These are phyloP conservation scores for Alternaria tenuissima DNA, from an alignment of 2,329 filamentous ascomycete species.

Conservation along the genomic window DNA sequence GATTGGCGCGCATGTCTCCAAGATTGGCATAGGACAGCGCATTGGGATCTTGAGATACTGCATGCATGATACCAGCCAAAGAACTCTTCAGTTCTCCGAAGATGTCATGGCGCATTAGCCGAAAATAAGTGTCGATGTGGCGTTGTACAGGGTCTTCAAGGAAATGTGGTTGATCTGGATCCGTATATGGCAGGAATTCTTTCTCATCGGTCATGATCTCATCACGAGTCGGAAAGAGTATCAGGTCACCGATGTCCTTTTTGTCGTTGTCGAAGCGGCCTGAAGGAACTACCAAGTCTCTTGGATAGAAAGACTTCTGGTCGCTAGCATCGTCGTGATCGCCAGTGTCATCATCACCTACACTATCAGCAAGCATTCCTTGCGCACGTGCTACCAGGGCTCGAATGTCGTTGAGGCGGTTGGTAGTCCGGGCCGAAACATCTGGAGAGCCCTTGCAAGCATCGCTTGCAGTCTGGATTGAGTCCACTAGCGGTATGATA, in stretches of 20 bases:
- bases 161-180: constrained; percentile 39
- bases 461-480: constrained; percentile 14
- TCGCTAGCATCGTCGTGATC: neutral
- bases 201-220: constrained; percentile 52
- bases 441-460: constrained; percentile 5
- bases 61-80: constrained; percentile 30
- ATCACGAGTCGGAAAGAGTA: constrained; percentile 42
- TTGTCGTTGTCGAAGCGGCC: constrained; percentile 47
- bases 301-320: constrained; percentile 33
- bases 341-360: neutral
- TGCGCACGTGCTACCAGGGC: constrained; percentile 28
- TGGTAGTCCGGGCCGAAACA: neutral
- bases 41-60: constrained; percentile 10
- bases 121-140: constrained; percentile 47
- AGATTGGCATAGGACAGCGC: constrained; percentile 15
- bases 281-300: constrained; percentile 28
- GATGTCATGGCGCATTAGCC: constrained; percentile 44
- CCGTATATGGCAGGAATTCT: constrained; percentile 44
- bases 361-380: constrained; percentile 20
- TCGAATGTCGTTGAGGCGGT: constrained; percentile 19
- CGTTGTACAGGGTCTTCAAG: constrained; percentile 32
- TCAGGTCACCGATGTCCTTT: constrained; percentile 39
- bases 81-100: constrained; percentile 43
- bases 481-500: constrained; percentile 17
- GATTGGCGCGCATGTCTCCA: constrained; percentile 30